phyloP scores from a whole-genome alignment of 2,329 filamentous ascomycete species.

The Paraphaeosphaeria minitans region DNA sequence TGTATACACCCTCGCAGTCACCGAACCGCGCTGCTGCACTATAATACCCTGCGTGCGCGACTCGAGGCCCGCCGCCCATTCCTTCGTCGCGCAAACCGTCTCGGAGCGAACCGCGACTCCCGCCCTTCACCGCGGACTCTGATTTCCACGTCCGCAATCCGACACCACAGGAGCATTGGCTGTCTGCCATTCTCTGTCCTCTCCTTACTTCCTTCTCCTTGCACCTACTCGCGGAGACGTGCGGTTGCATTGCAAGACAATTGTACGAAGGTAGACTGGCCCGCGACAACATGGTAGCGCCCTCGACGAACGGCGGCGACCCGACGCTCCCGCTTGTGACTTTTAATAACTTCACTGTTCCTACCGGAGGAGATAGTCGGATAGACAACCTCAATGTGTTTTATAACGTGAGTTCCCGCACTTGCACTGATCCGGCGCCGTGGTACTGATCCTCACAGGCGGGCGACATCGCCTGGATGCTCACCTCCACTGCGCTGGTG shows the following conservation, averaged over 20 bases:
- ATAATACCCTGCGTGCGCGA: background rate
- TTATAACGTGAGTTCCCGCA: conserved; percentile 67
- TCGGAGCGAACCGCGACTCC: conserved; percentile 2
- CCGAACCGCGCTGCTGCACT: background rate
- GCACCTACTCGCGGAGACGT: conserved; percentile 1
- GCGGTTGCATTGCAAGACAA: background rate
- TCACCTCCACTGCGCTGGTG: conserved; percentile 77
- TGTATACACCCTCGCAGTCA: background rate
- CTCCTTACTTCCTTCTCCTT: conserved; percentile 23
- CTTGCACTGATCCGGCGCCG: conserved; percentile 16
- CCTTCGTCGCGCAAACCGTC: background rate
- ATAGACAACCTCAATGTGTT: conserved; percentile 79
- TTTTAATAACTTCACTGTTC: conserved; percentile 63
- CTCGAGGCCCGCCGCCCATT: background rate
- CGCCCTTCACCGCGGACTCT: conserved; percentile 8
- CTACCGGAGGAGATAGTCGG: conserved; percentile 69
- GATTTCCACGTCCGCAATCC: conserved; percentile 15
- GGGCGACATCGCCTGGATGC: conserved; percentile 83
- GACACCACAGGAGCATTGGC: conserved; percentile 19
- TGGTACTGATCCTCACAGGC: conserved; percentile 57
- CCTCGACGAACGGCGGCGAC: conserved; percentile 26
- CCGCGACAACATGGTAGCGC: conserved; percentile 23
- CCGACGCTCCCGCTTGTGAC: conserved; percentile 40
- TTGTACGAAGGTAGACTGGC: conserved; percentile 4
- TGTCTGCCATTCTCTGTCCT: conserved; percentile 28